Conservation (phyloP, 1,284 basidiomycete genomes). For the Blastosporella zonata region DNA sequence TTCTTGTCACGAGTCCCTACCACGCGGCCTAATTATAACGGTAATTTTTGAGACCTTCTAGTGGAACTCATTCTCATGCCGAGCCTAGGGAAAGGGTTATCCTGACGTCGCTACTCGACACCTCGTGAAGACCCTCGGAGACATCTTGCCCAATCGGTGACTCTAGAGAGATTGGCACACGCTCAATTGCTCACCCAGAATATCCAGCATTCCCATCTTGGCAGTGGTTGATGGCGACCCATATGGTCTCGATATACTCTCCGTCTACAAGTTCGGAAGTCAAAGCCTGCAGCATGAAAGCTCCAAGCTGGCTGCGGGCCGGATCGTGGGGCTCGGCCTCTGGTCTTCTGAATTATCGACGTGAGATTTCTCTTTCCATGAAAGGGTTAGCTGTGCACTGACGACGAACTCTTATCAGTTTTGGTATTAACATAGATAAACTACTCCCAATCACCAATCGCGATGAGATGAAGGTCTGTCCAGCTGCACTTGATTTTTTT, state of each 20-base stretch:
- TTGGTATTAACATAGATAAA: slow-evolving; percentile 56
- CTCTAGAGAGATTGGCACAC: background rate
- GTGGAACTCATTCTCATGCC: slow-evolving; percentile 1
- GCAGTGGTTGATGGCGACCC: slow-evolving; percentile 89
- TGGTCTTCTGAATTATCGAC: slow-evolving; percentile 59
- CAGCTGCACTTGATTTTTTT: background rate
- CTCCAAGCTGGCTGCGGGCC: slow-evolving; percentile 56
- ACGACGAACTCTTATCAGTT: slow-evolving; percentile 34
- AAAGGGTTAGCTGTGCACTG: background rate
- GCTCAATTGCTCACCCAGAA: background rate
- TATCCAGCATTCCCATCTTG: slow-evolving; percentile 62
- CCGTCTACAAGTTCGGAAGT: slow-evolving; percentile 79
- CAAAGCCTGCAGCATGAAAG: slow-evolving; percentile 61
- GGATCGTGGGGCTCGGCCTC: slow-evolving; percentile 81
- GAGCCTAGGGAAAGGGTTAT: slow-evolving; percentile 84
- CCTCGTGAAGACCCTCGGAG: slow-evolving; percentile 68
- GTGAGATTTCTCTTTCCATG: slow-evolving; percentile 34
- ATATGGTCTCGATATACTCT: slow-evolving; percentile 86
- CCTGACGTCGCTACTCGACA: slow-evolving; percentile 88
- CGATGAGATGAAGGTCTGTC: slow-evolving; percentile 70
- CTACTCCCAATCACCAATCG: slow-evolving; percentile 68
- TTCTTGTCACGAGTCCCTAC: slow-evolving; percentile 42
- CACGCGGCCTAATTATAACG: slow-evolving; percentile 69
- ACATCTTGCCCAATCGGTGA: slow-evolving; percentile 51
- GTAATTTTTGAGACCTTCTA: slow-evolving; percentile 32